Evolutionary conservation across 179 eudicot genomes (phyloP).

Genomic region (Gypsophila paniculata): DNA sequence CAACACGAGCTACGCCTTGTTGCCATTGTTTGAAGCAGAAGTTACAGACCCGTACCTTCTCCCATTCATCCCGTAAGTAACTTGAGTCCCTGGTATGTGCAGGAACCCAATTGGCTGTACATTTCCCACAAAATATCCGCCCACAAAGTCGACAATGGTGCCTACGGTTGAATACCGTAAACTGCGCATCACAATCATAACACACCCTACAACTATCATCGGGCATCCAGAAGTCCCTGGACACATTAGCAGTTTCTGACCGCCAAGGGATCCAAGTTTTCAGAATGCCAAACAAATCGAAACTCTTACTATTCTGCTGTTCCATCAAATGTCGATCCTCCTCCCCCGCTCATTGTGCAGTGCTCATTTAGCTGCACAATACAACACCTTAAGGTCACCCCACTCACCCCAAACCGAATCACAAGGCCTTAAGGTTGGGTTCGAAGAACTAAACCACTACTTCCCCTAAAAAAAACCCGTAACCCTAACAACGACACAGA

Average conservation of each 20-base stretch:
- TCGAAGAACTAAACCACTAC: slow-evolving; percentile 29
- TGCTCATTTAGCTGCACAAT: slow-evolving; percentile 54
- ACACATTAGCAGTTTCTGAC: slow-evolving; percentile 62
- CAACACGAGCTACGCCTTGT: slow-evolving; percentile 45
- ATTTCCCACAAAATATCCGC: slow-evolving; percentile 78
- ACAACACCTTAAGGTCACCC: slow-evolving; percentile 15
- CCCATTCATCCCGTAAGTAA: slow-evolving; percentile 49
- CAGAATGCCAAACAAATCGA: slow-evolving; percentile 48
- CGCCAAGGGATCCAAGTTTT: slow-evolving; percentile 77
- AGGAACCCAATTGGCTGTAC: slow-evolving; percentile 78
- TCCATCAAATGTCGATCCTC: slow-evolving; percentile 63
- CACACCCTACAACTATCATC: slow-evolving; percentile 92
- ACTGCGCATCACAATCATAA: slow-evolving; percentile 86
- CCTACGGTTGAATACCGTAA: slow-evolving; percentile 78
- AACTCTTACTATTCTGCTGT: slow-evolving; percentile 36
- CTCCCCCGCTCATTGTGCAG: slow-evolving; percentile 69
- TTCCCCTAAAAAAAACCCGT: slow-evolving; percentile 9
- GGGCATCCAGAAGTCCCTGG: slow-evolving; percentile 99
- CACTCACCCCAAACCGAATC: too few relatives aligned
- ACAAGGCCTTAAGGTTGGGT: slow-evolving; percentile 23
- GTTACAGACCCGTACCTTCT: slow-evolving; percentile 79
- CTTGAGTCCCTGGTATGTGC: slow-evolving; percentile 37
- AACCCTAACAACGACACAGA: slow-evolving; percentile 10
- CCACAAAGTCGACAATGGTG: slow-evolving; percentile 98
- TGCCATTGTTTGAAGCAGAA: slow-evolving; percentile 87